These are phyloP conservation scores for Aspergillus vadensis DNA, from an alignment of 2,329 filamentous ascomycete species.

Conservation along the genomic window DNA sequence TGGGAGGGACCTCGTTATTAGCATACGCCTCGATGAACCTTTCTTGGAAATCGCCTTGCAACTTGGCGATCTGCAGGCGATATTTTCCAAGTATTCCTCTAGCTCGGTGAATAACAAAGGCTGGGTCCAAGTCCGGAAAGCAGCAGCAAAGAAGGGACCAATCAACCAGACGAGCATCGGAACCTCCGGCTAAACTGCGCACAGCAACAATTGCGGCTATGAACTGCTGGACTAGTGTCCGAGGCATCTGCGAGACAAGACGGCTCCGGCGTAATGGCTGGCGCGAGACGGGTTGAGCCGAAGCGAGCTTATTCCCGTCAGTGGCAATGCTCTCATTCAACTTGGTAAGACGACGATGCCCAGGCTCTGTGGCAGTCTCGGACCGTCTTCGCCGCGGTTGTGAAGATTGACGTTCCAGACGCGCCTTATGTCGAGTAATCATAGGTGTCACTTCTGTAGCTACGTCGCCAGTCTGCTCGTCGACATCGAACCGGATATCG, in stretches of 20 bases:
- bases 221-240: constrained; percentile 37
- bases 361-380: constrained; percentile 3
- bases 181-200: constrained; percentile 48
- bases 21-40: constrained; percentile 50
- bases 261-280: constrained; percentile 28
- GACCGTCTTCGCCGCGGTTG: background rate
- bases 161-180: constrained; percentile 46
- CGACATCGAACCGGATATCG: constrained; percentile 35
- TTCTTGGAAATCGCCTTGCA: constrained; percentile 51
- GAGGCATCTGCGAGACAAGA: constrained; percentile 27
- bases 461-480: background rate
- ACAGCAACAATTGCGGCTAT: constrained; percentile 48
- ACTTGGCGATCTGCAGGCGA: constrained; percentile 44
- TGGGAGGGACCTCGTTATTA: constrained; percentile 43
- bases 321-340: constrained; percentile 23
- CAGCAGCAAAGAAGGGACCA: constrained; percentile 47
- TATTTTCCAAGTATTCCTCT: constrained; percentile 40
- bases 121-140: constrained; percentile 44
- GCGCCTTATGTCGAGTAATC: constrained; percentile 10
- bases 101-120: constrained; percentile 43
- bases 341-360: constrained; percentile 33
- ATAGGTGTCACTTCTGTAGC: constrained; percentile 3
- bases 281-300: constrained; percentile 14
- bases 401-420: background rate
- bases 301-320: constrained; percentile 4